Evolutionary conservation across 768 basidiomycete genomes (phyloP), one percentile per base, ranked within the genome.

Genomic region (Strobilomyces dryophilus): DNA sequence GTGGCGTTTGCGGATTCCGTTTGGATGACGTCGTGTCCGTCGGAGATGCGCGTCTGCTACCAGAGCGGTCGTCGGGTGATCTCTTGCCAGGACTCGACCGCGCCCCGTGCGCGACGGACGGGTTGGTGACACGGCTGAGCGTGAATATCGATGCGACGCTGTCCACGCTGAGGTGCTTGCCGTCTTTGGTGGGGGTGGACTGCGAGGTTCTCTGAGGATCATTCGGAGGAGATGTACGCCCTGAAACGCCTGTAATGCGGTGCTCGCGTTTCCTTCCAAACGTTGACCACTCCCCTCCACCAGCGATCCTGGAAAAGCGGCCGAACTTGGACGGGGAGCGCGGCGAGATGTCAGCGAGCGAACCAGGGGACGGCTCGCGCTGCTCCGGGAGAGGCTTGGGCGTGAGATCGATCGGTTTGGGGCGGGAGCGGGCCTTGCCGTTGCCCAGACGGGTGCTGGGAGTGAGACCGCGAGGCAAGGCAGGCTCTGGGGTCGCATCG

Each of bases 201-300:
- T 40, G 52, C n/a, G 63, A 57, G 17, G 45, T 35, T 10, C 50
- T 47, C 49, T 53, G 57, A 20, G 37, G 54, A 41, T 57, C 46
- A 44, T 58, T 55, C 10, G 21, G 47, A 39, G 59, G 42, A 20
- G 59, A 49, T 10, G 53, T 31, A 18, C 49, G 52, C 15, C 51
- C 59, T 41, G 63, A 55, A n/a, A 55, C 51, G 31, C 43, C 61
- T 21, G 57, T 42, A 5, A 51, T 34, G 15, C 54, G 59, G 10
- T 53, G 60, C 8, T 53, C 56, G 36, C 59, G 60, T 43, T 52
- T 58, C 44, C 69, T 65, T 27, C 71, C 71, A 61, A 73, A 74
- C 12, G 71, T 73, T 24, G 71, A 63, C 71, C 71, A 73, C 53
- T 63, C 68, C 11, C 63, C 63, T 39, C 62, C 55, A 0, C 52